Base-by-base conservation (phyloP, 805 yeast genomes). In the Jamesozyma piceae region DNA sequence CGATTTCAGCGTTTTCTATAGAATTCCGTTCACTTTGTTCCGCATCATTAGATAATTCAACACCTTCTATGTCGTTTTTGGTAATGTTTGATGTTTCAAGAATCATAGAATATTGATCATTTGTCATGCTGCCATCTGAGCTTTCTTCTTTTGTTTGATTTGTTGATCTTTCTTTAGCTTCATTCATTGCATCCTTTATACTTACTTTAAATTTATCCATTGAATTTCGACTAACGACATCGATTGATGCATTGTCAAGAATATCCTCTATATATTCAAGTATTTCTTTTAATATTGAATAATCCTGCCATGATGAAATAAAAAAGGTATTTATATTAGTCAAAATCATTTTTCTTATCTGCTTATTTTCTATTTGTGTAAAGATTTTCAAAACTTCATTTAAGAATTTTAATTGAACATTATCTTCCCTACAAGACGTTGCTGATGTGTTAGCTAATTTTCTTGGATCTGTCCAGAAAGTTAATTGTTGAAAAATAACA, bases 401-500 rank as follows among this genome's bases (percentile, higher is more conserved):
- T 0, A 75, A 75, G 47, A 81, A 75, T 49, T 68, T 70, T 3
- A 79, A 57, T 48, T 83, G 92, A 5, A 75, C 63, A 10, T 71
- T 58, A 33, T 75, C 73, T n/a, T 53, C 53, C 3, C 54, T 55
- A 3, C 69, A 60, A 1, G 65, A 72, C 2, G 65, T 74, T 5
- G 67, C 67, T 1, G 67, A 51, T 34, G 66, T 62, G 45, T 74
- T 72, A 2, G 78, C 86, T 8, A 80, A 63, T 48, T 78, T 75
- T 35, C 66, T 64, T 5, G 95, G 95, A 57, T 87, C 90, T 17
- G 95, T 82, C 95, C 96, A 86, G 53, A 78, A 77, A 20, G 82
- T 67, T 37, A 90, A 62, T 52, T 85, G 95, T 49, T 80, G 87
- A 27, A 82, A 63, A 2, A 83, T 74, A 9, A 67, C 66, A 11